Conservation (phyloP, 2,329 filamentous ascomycete genomes). For the Colletotrichum higginsianum region DNA sequence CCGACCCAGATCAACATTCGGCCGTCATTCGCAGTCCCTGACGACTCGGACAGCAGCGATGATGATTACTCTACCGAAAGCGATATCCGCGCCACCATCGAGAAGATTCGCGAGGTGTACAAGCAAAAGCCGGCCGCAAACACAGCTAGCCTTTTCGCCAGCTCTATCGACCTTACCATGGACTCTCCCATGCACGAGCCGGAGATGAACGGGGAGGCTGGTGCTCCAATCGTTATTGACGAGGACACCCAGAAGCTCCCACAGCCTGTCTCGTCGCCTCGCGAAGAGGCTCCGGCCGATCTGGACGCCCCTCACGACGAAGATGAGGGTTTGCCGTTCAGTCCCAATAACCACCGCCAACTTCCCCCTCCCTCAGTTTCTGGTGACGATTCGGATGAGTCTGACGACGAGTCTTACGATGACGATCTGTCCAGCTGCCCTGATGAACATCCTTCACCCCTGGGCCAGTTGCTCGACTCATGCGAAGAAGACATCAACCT, state of each 20-base stretch:
- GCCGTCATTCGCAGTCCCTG: constrained; percentile 57
- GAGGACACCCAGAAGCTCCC: not conserved
- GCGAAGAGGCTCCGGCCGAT: constrained; percentile 6
- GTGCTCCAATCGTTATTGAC: constrained; percentile 7
- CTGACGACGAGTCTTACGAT: constrained; percentile 9
- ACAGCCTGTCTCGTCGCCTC: not conserved
- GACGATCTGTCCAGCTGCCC: constrained; percentile 13
- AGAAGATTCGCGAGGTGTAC: constrained; percentile 21
- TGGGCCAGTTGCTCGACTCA: constrained; percentile 1
- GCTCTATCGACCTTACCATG: constrained; percentile 31
- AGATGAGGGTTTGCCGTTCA: constrained; percentile 10
- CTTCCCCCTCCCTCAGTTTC: not conserved
- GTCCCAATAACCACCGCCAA: not conserved
- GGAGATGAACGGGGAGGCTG: not conserved
- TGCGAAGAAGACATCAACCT: constrained; percentile 33
- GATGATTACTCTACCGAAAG: constrained; percentile 47
- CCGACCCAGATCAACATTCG: not conserved
- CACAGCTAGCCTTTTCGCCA: not conserved
- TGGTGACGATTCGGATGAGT: constrained; percentile 17
- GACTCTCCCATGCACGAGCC: constrained; percentile 11
- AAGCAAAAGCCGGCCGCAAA: not conserved
- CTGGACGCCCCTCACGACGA: constrained; percentile 28
- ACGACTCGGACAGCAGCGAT: constrained; percentile 56
- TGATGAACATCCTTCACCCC: constrained; percentile 13
- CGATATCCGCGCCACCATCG: constrained; percentile 34